Evolutionary conservation across 2,329 filamentous ascomycete genomes (phyloP).

Genomic region (Xylariaceae sp.): DNA sequence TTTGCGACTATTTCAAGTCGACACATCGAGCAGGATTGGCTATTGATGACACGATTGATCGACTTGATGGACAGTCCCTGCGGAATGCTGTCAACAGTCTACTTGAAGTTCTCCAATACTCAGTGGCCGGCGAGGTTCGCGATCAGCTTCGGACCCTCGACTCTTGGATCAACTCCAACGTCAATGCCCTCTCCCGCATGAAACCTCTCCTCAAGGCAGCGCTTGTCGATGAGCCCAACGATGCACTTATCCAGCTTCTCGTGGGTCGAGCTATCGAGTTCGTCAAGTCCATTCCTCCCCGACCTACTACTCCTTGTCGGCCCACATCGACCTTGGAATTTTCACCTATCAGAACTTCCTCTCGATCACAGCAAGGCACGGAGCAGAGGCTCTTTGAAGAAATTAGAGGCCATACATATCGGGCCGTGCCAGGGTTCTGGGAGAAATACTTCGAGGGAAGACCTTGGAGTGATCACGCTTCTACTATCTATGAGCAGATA

Average conservation of each 20-base stretch:
- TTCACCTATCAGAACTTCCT: not conserved
- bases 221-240: not conserved
- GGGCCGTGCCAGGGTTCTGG: conserved; percentile 6
- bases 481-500: not conserved
- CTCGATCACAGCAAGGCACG: not conserved
- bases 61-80: not conserved
- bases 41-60: not conserved
- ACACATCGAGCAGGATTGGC: not conserved
- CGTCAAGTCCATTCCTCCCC: not conserved
- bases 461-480: not conserved
- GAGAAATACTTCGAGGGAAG: conserved; percentile 11
- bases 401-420: conserved; percentile 7
- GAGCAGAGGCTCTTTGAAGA: conserved; percentile 5
- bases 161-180: not conserved
- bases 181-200: not conserved
- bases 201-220: not conserved
- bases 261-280: not conserved
- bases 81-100: not conserved
- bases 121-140: not conserved
- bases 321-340: not conserved
- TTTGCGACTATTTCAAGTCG: not conserved
- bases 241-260: not conserved
- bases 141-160: not conserved
- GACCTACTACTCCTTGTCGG: not conserved
- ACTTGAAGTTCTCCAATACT: not conserved